phyloP scores from a whole-genome alignment of 495 filamentous ascomycete genomes.

The Aspergillus nidulans region DNA sequence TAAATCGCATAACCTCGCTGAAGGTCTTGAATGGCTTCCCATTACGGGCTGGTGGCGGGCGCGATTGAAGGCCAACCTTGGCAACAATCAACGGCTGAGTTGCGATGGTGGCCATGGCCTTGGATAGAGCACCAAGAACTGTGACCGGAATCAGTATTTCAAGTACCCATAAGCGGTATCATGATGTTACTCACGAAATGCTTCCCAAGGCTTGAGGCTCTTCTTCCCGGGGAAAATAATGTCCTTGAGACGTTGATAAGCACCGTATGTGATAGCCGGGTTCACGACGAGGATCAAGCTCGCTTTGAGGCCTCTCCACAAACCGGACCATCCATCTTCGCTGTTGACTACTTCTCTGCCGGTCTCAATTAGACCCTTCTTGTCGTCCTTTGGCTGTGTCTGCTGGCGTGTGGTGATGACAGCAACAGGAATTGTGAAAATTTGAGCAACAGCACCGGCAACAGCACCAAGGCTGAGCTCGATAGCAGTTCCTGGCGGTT shows the following conservation, averaged over 20 bases:
- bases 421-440: conserved; percentile 94
- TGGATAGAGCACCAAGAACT: conserved; percentile 93
- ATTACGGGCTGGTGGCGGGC: conserved; percentile 74
- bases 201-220: conserved; percentile 78
- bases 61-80: conserved; percentile 93
- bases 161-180: neutral
- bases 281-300: conserved; percentile 96
- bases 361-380: conserved; percentile 84
- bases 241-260: conserved; percentile 86
- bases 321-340: conserved; percentile 82
- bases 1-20: conserved; percentile 89
- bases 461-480: conserved; percentile 86
- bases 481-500: conserved; percentile 71
- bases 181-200: conserved; percentile 66
- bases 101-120: conserved; percentile 82
- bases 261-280: conserved; percentile 96
- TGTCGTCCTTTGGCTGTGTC: conserved; percentile 77
- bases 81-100: conserved; percentile 98
- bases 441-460: conserved; percentile 85
- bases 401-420: conserved; percentile 96
- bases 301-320: conserved; percentile 95
- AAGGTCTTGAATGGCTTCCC: conserved; percentile 96
- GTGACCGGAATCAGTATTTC: conserved; percentile 14
- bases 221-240: conserved; percentile 71
- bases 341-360: conserved; percentile 81